Evolutionary conservation across 1,284 basidiomycete genomes (phyloP).

Genomic region (Trichosporon asahii): DNA sequence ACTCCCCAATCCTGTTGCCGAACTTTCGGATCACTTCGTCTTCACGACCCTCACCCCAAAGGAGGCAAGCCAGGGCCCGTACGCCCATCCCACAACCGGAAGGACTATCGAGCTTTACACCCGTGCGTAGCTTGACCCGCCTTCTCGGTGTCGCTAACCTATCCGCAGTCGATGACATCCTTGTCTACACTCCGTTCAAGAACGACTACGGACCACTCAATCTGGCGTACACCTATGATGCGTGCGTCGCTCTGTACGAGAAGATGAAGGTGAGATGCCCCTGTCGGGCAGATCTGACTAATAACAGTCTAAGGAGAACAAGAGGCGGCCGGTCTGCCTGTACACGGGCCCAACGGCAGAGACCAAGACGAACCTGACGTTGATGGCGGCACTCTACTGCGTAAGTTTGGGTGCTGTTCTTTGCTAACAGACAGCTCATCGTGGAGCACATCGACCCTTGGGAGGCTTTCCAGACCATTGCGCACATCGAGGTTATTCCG

Average conservation of each 20-base stretch:
- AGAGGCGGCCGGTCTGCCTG: slow-evolving; percentile 62
- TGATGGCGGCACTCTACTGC: slow-evolving; percentile 81
- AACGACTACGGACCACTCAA: slow-evolving; percentile 94
- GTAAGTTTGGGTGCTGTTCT: slow-evolving; percentile 20
- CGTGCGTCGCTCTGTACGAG: slow-evolving; percentile 87
- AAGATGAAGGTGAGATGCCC: slow-evolving; percentile 74
- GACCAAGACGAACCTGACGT: slow-evolving; percentile 87
- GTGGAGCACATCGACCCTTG: slow-evolving; percentile 87
- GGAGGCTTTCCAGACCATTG: slow-evolving; percentile 90
- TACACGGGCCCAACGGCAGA: slow-evolving; percentile 83
- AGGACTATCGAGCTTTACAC: slow-evolving; percentile 37
- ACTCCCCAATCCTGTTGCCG: slow-evolving; percentile 41
- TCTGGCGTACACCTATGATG: slow-evolving; percentile 85
- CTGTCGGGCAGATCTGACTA: slow-evolving; percentile 23
- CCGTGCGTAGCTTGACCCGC: slow-evolving; percentile 33
- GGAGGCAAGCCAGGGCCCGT: slow-evolving; percentile 31
- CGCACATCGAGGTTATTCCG: slow-evolving; percentile 85
- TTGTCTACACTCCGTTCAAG: slow-evolving; percentile 90
- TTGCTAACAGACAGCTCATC: slow-evolving; percentile 66
- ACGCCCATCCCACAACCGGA: slow-evolving; percentile 36
- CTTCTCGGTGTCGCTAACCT: slow-evolving; percentile 51
- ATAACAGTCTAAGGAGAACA: slow-evolving; percentile 62
- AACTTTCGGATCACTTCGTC: slow-evolving; percentile 38
- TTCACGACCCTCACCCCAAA: slow-evolving; percentile 42
- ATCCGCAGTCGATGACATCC: slow-evolving; percentile 63